These are phyloP conservation scores for Ogataea trehalophila DNA, from an alignment of 805 yeast genomes.

Conservation along the genomic window DNA sequence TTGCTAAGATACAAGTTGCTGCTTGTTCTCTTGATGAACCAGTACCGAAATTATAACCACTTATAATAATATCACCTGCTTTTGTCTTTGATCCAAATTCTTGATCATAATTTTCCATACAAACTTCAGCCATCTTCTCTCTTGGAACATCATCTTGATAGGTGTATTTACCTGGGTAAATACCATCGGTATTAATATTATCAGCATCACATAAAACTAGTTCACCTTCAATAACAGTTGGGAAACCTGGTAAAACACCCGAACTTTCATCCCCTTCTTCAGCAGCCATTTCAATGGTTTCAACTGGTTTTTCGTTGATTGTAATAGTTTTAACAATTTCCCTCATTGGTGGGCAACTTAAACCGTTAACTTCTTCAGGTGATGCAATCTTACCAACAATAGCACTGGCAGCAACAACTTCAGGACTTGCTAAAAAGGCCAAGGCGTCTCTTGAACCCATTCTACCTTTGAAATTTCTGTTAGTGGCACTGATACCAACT, in stretches of 20 bases:
- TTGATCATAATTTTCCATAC: constrained; percentile 97
- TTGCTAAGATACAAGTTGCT: constrained; percentile 94
- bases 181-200: constrained; percentile 95
- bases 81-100: constrained; percentile 79
- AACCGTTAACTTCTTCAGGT: constrained; percentile 78
- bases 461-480: constrained; percentile 97
- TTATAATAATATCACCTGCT: constrained; percentile 80
- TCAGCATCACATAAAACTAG: constrained; percentile 95
- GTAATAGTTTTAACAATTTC: constrained; percentile 43
- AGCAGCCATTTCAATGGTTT: constrained; percentile 21
- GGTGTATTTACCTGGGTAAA: constrained; percentile 98
- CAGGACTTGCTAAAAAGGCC: constrained; percentile 95
- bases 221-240: constrained; percentile 84
- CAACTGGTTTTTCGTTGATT: constrained; percentile 29
- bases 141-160: constrained; percentile 95
- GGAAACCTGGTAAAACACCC: constrained; percentile 79
- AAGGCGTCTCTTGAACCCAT: constrained; percentile 98
- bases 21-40: constrained; percentile 99
- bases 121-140: constrained; percentile 96
- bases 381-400: constrained; percentile 91
- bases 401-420: constrained; percentile 97
- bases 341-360: constrained; percentile 40
- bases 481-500: constrained; percentile 97
- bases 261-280: constrained; percentile 46
- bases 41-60: constrained; percentile 96